Conservation (phyloP, 2,329 filamentous ascomycete species). For the Botryotinia globosa region DNA sequence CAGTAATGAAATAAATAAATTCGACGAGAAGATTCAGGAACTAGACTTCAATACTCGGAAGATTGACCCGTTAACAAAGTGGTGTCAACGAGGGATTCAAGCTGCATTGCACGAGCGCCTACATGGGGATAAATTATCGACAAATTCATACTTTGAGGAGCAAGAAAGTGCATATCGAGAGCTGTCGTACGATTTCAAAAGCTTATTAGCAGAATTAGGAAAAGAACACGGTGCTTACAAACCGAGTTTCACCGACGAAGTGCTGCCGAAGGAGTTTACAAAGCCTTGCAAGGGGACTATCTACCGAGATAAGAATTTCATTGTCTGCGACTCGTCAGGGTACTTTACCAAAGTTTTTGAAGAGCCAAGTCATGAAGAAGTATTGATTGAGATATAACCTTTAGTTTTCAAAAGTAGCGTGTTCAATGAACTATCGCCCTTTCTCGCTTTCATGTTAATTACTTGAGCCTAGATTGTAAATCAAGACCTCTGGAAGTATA, state of each 20-base stretch:
- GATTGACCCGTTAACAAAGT: background rate
- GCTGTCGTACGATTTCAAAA: background rate
- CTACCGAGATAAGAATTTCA: background rate
- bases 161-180: background rate
- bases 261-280: background rate
- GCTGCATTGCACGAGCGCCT: background rate
- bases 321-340: background rate
- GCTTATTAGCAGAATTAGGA: background rate
- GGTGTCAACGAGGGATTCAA: background rate
- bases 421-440: background rate
- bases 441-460: background rate
- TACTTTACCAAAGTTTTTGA: background rate
- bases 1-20: background rate
- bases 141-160: background rate
- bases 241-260: too few relatives aligned
- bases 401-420: background rate
- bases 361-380: background rate
- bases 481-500: background rate
- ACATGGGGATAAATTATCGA: rapidly evolving
- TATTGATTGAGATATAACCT: background rate
- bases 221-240: background rate
- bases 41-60: rapidly evolving
- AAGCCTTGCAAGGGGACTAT: background rate
- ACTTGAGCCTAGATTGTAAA: background rate
- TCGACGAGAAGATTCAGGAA: background rate